phyloP scores from a whole-genome alignment of 805 yeast species.

The Lipomyces kockii region DNA sequence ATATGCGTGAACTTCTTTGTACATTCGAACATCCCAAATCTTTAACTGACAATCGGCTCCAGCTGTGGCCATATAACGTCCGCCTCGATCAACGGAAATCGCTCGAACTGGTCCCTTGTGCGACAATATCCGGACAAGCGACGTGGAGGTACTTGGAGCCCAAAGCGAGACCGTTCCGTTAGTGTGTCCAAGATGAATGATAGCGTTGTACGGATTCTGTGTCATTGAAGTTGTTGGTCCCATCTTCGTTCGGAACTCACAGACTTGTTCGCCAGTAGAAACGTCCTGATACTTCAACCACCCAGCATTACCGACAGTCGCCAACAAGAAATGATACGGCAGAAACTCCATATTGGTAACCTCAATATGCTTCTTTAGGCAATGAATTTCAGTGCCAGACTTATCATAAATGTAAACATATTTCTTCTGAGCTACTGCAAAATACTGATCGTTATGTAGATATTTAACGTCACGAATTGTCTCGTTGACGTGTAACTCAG shows the following conservation, averaged over 20 bases:
- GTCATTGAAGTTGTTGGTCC: constrained; percentile 90
- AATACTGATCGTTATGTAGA: constrained; percentile 88
- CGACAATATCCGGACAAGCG: constrained; percentile 79
- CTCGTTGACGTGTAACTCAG: constrained; percentile 85
- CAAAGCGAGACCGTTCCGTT: constrained; percentile 92
- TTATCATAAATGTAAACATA: constrained; percentile 91
- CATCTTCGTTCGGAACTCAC: constrained; percentile 81
- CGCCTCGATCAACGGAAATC: constrained; percentile 86
- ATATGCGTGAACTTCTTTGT: constrained; percentile 67
- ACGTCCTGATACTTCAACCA: constrained; percentile 92
- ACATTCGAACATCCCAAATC: constrained; percentile 91
- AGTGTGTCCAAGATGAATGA: constrained; percentile 88
- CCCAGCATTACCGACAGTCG: constrained; percentile 88
- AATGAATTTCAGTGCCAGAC: constrained; percentile 88
- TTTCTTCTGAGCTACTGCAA: constrained; percentile 96
- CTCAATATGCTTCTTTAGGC: constrained; percentile 87
- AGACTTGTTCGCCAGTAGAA: constrained; percentile 83
- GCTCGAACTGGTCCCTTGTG: constrained; percentile 88
- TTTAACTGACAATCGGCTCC: constrained; percentile 85
- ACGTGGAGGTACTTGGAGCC: constrained; percentile 88
- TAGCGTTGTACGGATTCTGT: constrained; percentile 95
- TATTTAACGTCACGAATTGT: constrained; percentile 89
- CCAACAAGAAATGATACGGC: constrained; percentile 89
- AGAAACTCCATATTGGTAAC: constrained; percentile 80
- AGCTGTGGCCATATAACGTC: constrained; percentile 90